Evolutionary conservation across 2,329 filamentous ascomycete genomes (phyloP), one percentile per base, ranked within the genome.

Genomic region (Pyrenophora seminiperda): DNA sequence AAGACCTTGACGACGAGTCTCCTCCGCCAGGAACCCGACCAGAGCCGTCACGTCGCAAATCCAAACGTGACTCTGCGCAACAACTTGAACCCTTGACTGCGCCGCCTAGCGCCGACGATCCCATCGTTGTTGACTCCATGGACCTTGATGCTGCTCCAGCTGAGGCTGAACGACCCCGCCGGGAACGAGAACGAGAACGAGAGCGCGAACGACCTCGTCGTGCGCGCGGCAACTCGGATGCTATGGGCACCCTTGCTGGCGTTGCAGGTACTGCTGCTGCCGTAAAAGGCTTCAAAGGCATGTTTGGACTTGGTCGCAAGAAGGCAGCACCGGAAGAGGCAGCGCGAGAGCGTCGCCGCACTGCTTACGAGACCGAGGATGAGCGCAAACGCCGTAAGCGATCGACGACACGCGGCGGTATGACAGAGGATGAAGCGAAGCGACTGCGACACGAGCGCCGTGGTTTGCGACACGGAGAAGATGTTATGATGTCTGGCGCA

Each of bases 151-250:
- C 67, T 40, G 75, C 77, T 15, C 81, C 81, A 56, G 77, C 81
- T 41, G 72, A 76, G 41, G 56, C 61, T 59, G 62, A 66, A 50
- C 56, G 61, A 36, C 75, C 77, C 41, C 74, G 74, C 54, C 79
- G 81, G 45, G 55, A 60, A 39, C 66, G 57, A 76, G 53, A 58
- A 24, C 63, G 56, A 76, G 62, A 65, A 40, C 57, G 61, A 76
- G 52, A 58, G 20, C 64, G 56, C 76, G 62, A 66, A 41, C 58
- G 62, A 50, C 61, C 62, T 15, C 62, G 62, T 50, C 80, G 43
- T 73, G 81, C 29, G 62, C 85, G 38, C 84, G 82, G 84, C 30
- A 83, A 80, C 58, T 87, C 86, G 3, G 81, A 76, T 45, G 78
- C 84, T 3, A 86, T 83, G 67, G 88, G 85, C 65, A 63, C 66